Base-by-base conservation (phyloP, 169 alveolate genomes). In the Hepatocystis sp. region DNA sequence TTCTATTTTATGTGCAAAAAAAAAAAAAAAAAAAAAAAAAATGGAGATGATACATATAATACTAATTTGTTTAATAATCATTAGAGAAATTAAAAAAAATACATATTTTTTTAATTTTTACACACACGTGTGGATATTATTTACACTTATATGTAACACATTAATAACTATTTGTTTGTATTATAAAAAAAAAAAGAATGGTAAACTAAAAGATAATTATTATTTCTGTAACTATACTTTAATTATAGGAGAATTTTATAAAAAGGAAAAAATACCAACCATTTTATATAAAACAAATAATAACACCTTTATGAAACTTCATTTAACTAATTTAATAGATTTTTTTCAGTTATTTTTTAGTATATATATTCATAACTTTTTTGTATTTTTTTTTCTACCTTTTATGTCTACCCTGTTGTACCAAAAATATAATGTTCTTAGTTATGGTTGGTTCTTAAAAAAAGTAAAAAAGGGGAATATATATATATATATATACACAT, bases 371-470 rank as follows among this genome's bases (percentile, higher is more conserved):
- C 13, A 8, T 4, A 66, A 66, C 63, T 10, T 66, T n/a, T 66
- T 66, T 25, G 19, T 34, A 4, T 30, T 39, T 11, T 66, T 47
- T 66, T 66, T 66, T 47, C 44, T 66, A 10, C 84, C 84, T 4
- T 44, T 66, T 23, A 30, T 66, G 19, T 66, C 65, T 2, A 28
- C 58, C 49, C 84, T 66, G 2, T 17, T 66, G 84, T 19, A 13
- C 25, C 15, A 1, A 7, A 66, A 66, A 44, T 66, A 25, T 47
- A 28, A 21, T 13, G 2, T 66, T 1, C 10, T 66, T 10, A 27
- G 49, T 19, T 19, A 19, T 28, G 84, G 84, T 66, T 5, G 7
- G 84, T 47, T 28, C 23, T 8, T 1, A 25, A 1, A 28, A 28
- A 7, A 28, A 11, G 2, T 30, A 1, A 10, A 4, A 15, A 47